Evolutionary conservation across 2,329 filamentous ascomycete genomes (phyloP).

Genomic region (Calonectria pauciramosa): DNA sequence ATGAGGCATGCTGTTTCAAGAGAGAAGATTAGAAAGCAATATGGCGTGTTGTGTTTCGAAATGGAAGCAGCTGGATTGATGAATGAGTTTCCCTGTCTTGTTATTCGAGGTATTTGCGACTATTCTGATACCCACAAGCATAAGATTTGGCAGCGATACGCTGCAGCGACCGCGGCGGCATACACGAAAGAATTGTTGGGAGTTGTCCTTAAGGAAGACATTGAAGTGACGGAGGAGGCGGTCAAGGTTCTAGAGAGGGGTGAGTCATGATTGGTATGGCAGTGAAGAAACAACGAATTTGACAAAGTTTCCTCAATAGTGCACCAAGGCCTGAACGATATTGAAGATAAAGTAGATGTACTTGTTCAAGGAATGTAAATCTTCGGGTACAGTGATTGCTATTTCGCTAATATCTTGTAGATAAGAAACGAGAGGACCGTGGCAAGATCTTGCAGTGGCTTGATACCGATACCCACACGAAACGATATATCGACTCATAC

Average conservation of each 20-base stretch:
- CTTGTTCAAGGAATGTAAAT: not conserved
- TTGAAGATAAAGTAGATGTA: not conserved
- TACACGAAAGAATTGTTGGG: not conserved
- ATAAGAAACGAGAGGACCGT: not conserved
- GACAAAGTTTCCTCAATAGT: not conserved
- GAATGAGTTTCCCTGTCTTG: not conserved
- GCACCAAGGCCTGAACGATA: not conserved
- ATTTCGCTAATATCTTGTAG: not conserved
- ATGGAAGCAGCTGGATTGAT: not conserved
- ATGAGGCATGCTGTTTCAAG: not conserved
- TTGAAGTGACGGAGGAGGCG: not conserved
- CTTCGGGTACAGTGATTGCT: fast-evolving
- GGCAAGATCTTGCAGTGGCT: not conserved
- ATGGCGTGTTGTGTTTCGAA: not conserved
- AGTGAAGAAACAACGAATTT: not conserved
- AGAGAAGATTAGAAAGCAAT: not conserved
- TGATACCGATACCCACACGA: not conserved
- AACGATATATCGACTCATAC: not conserved
- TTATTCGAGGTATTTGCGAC: not conserved
- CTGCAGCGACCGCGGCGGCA: not conserved
- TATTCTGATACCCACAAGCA: not conserved
- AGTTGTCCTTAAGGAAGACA: not conserved
- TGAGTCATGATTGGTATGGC: not conserved
- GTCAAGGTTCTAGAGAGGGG: not conserved
- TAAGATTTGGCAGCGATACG: constrained; percentile 2